A percentile compares a stretch with the other conserved stretches of the same genome.
These are phyloP conservation scores for Mycena vulgaris DNA, from an alignment of 768 basidiomycete genomes.

Conservation along the genomic window DNA sequence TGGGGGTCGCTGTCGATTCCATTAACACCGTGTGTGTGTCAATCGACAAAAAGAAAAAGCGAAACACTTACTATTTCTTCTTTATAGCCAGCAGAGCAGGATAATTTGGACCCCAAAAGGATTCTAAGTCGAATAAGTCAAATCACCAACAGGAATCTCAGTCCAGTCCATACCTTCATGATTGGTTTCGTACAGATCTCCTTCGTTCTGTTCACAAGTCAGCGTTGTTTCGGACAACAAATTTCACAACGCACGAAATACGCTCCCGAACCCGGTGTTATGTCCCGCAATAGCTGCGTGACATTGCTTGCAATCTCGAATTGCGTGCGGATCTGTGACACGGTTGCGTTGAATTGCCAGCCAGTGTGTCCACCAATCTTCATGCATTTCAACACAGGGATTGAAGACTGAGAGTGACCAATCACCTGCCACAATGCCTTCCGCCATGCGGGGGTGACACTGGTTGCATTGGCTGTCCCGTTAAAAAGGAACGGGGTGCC, in stretches of 20 bases:
- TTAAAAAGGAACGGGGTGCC: slow-evolving; percentile 41
- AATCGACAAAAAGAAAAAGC: not conserved
- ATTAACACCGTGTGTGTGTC: not conserved
- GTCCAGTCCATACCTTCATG: slow-evolving; percentile 47
- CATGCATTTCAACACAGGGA: not conserved
- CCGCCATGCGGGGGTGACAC: slow-evolving; percentile 44
- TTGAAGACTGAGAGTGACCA: not conserved
- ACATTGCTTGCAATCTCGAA: slow-evolving; percentile 1
- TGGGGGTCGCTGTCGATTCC: slow-evolving; percentile 43
- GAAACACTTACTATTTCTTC: slow-evolving; percentile 49
- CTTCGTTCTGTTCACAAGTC: slow-evolving; percentile 48
- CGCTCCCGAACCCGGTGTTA: slow-evolving; percentile 7
- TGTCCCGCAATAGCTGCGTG: slow-evolving; percentile 1
- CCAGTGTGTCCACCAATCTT: slow-evolving; percentile 1
- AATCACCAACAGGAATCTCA: no score
- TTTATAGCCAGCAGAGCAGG: slow-evolving; percentile 46
- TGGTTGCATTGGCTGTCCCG: slow-evolving; percentile 34
- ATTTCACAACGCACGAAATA: slow-evolving; percentile 28
- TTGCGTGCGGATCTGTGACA: not conserved
- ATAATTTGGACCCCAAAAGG: slow-evolving; percentile 56
- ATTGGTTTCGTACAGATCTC: slow-evolving; percentile 51
- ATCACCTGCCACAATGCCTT: slow-evolving; percentile 41
- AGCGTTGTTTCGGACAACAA: not conserved
- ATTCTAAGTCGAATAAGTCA: slow-evolving; percentile 16
- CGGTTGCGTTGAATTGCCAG: not conserved